Evolutionary conservation across 176 grass and related monocot genomes (phyloP).

Genomic region (Sorghum bicolor): DNA sequence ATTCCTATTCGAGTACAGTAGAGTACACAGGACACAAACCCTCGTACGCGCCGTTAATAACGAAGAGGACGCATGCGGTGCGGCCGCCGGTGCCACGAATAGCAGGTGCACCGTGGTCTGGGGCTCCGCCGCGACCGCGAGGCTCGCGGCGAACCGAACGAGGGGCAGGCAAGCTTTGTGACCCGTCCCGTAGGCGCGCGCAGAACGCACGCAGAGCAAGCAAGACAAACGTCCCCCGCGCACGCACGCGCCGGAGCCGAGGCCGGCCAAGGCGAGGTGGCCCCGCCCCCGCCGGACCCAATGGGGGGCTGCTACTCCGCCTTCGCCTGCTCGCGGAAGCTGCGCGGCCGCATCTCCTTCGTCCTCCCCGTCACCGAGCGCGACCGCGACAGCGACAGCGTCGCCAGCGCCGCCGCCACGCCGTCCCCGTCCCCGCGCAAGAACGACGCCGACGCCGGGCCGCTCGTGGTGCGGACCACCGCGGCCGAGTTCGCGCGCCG

Average conservation of each 20-base stretch:
- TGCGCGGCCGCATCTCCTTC: conserved; percentile 32
- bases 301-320: conserved; percentile 65
- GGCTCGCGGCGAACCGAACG: conserved; percentile 25
- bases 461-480: conserved; percentile 13
- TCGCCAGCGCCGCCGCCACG: background rate
- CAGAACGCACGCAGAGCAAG: background rate
- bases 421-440: background rate
- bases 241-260: background rate
- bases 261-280: background rate
- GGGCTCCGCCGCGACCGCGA: background rate
- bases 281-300: background rate
- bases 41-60: background rate
- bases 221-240: background rate
- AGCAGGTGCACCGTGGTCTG: background rate
- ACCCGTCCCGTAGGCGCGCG: background rate
- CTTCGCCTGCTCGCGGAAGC: conserved; percentile 41
- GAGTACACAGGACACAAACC: background rate
- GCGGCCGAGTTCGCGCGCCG: conserved; percentile 37
- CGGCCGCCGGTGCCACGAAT: background rate
- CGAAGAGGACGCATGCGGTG: background rate
- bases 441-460: background rate
- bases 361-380: conserved; percentile 45
- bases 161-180: background rate
- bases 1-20: background rate
- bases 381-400: background rate